Base-by-base conservation (phyloP, 345 rosid genomes). In the Moringa oleifera region DNA sequence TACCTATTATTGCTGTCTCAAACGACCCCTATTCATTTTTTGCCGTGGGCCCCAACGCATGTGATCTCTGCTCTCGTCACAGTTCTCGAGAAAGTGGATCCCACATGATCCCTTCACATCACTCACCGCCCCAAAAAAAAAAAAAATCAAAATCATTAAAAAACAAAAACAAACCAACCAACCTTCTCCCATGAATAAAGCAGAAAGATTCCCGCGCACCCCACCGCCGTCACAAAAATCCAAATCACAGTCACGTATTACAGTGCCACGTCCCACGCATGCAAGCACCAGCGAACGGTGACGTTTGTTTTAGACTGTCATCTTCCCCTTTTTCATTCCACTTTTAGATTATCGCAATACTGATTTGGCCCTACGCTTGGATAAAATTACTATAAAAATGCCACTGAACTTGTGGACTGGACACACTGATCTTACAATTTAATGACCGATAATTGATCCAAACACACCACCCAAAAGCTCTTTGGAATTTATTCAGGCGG, bases 401-500 rank as follows among this genome's bases (percentile, higher is more conserved):
- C 54, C 63, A 45, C 63, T 46, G 7, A 57, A 57, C 37, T 23
- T 7, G 13, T 12, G 50, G 2, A 31, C 4, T 1, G 22, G 19
- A 25, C 7, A 33, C 11, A 56, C 1, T 1, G n/a, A 18, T 18
- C 18, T 57, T n/a, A 57, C 47, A 41, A 41, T 41, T 41, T 41
- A 41, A n/a, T 28, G 12, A 41, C 12, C 1, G 47, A 41, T 7
- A 4, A 9, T 1, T 15, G 47, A 41, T 11, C 47, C 47, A 41
- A 5, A n/a, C 6, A 33, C 17, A 33, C 25, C 25, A 36, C 7
- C 23, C 20, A 7, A 33, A 20, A 24, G 19, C 60, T 55, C 0
- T 25, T 23, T 53, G 15, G 36, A 22, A 61, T 62, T 75, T 70
- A 75, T 61, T 64, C 16, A 25, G 46, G 49, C 46, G 79, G 73